These are phyloP conservation scores for Pythium rishiriense DNA, from an alignment of 352 stramenopile genomes.

Conservation along the genomic window DNA sequence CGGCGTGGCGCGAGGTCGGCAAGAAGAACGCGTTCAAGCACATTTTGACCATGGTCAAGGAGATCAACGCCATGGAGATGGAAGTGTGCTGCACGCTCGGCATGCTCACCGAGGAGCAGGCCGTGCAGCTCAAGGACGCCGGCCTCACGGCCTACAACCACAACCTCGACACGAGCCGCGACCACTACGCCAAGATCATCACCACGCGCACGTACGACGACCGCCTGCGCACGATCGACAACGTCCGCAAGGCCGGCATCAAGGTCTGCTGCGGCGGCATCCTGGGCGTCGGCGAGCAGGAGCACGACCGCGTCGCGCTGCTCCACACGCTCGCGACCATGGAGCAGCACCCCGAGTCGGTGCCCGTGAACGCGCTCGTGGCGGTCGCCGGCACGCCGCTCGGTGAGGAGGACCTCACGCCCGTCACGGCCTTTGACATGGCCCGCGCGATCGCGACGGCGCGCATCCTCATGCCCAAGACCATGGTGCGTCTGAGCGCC, in stretches of 20 bases:
- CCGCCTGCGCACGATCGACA: constrained; percentile 95
- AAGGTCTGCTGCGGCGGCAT: constrained; percentile 98
- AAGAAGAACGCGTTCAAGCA: constrained; percentile 99
- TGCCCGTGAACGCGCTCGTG: constrained; percentile 97
- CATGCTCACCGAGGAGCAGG: constrained; percentile 96
- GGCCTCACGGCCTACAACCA: constrained; percentile 98
- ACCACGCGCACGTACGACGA: constrained; percentile 97
- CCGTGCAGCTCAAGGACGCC: constrained; percentile 96
- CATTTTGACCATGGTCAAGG: constrained; percentile 96
- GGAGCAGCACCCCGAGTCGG: constrained; percentile 94
- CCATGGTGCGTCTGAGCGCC: constrained; percentile 96
- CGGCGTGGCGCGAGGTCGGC: constrained; percentile 96
- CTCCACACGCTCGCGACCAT: constrained; percentile 96
- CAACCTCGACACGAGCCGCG: constrained; percentile 97
- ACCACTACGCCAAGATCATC: constrained; percentile 98
- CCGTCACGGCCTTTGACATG: constrained; percentile 96
- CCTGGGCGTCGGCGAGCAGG: constrained; percentile 94
- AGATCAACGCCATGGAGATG: constrained; percentile 91
- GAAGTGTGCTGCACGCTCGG: constrained; percentile 97
- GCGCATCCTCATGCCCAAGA: constrained; percentile 97
- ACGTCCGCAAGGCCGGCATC: constrained; percentile 97
- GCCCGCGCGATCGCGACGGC: constrained; percentile 97
- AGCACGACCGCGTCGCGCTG: constrained; percentile 93
- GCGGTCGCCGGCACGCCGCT: constrained; percentile 95
- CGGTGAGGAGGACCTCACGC: constrained; percentile 83